Conservation (phyloP, 805 yeast species). For the Barnettozyma sucrosica region DNA sequence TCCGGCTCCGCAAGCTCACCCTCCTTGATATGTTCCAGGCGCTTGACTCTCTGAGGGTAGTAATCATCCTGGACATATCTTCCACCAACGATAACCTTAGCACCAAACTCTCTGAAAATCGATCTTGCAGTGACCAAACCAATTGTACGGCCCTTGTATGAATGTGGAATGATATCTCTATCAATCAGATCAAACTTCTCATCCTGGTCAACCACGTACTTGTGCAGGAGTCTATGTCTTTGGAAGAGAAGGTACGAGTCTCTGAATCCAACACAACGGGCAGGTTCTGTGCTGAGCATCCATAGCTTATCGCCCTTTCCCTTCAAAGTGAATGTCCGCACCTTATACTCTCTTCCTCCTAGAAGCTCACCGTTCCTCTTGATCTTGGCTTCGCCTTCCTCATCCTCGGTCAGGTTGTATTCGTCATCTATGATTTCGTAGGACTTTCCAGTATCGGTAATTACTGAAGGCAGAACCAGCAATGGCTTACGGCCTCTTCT, state of each 20-base stretch:
- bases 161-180: conserved; percentile 76
- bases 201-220: conserved; percentile 64
- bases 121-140: conserved; percentile 89
- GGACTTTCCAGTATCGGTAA: conserved; percentile 67
- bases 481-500: conserved; percentile 39
- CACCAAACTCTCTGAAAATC: conserved; percentile 87
- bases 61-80: conserved; percentile 81
- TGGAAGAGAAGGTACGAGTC: conserved; percentile 88
- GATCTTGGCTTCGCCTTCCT: conserved; percentile 72
- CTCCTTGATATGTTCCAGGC: conserved; percentile 54
- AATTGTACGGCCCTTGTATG: conserved; percentile 85
- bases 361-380: conserved; percentile 57
- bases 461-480: conserved; percentile 28
- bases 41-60: conserved; percentile 52
- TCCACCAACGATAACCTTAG: conserved; percentile 75
- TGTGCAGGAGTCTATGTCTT: conserved; percentile 71
- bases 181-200: conserved; percentile 81
- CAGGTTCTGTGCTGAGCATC: conserved; percentile 95
- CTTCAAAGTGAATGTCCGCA: conserved; percentile 56
- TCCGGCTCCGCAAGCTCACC: conserved; percentile 70
- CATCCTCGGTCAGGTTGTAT: conserved; percentile 68
- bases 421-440: conserved; percentile 67
- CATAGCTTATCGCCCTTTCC: conserved; percentile 63
- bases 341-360: conserved; percentile 72
- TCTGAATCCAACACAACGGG: conserved; percentile 88